A percentile compares a stretch with the other conserved stretches of the same genome.
These are phyloP conservation scores for Penicillium fimorum DNA, from an alignment of 495 filamentous ascomycete genomes.

Conservation along the genomic window DNA sequence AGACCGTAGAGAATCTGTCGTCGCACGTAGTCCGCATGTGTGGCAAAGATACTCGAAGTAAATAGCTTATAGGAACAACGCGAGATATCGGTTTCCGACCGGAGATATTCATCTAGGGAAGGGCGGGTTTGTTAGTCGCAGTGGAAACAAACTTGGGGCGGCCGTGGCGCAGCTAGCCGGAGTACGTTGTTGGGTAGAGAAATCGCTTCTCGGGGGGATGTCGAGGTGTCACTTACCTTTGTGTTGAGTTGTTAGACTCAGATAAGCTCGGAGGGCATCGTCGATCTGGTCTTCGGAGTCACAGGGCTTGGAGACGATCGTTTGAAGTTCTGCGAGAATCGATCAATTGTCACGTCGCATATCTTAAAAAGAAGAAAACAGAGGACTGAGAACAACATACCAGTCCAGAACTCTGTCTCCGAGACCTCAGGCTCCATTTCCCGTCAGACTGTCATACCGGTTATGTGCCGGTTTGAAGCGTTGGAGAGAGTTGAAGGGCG, in stretches of 20 bases:
- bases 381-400: constrained; percentile 48
- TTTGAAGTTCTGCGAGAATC: constrained; percentile 65
- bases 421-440: constrained; percentile 59
- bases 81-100: constrained; percentile 81
- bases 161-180: background rate
- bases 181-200: background rate
- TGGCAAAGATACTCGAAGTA: constrained; percentile 67
- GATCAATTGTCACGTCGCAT: constrained; percentile 13
- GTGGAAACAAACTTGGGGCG: background rate
- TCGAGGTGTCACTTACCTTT: constrained; percentile 50
- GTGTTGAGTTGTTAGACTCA: constrained; percentile 72
- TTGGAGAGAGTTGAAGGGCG: constrained; percentile 29
- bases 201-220: background rate
- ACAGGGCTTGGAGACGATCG: constrained; percentile 71
- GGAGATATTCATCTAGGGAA: constrained; percentile 67
- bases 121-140: background rate
- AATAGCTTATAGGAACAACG: constrained; percentile 81
- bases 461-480: constrained; percentile 22
- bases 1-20: constrained; percentile 90
- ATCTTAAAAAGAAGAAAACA: constrained; percentile 1
- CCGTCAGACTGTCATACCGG: constrained; percentile 45
- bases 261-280: constrained; percentile 77
- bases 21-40: constrained; percentile 82
- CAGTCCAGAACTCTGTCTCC: constrained; percentile 90
- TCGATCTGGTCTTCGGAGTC: constrained; percentile 78